Conservation (phyloP, 352 stramenopile genomes). For the Phytophthora fragariaefolia region DNA sequence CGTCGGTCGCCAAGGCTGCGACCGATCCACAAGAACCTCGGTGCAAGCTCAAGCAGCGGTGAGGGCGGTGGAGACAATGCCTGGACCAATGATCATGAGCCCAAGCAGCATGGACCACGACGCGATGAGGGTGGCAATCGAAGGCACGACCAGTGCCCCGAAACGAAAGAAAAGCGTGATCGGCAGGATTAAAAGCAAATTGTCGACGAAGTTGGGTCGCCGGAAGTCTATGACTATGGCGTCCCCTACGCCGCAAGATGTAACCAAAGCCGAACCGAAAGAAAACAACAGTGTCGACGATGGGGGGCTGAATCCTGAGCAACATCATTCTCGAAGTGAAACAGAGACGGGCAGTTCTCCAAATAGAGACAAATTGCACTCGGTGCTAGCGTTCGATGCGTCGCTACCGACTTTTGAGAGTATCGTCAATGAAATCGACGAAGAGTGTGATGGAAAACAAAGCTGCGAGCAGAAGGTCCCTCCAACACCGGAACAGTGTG, state of each 20-base stretch:
- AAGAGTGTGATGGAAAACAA: conserved; percentile 5
- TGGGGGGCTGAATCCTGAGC: neutral
- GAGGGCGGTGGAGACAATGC: conserved; percentile 18
- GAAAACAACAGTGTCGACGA: conserved; percentile 20
- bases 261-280: conserved; percentile 27
- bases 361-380: conserved; percentile 5
- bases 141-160: neutral
- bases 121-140: conserved; percentile 3
- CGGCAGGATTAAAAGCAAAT: conserved; percentile 72
- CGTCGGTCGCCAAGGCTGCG: conserved; percentile 6
- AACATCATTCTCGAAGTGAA: conserved; percentile 2
- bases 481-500: conserved; percentile 10
- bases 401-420: neutral
- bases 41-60: neutral
- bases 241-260: conserved; percentile 45
- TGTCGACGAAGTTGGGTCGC: conserved; percentile 55
- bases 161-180: conserved; percentile 75
- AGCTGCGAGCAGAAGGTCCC: conserved; percentile 8
- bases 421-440: neutral
- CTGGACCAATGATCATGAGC: conserved; percentile 42
- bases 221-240: conserved; percentile 40
- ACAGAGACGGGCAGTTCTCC: neutral
- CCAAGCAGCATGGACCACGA: conserved; percentile 17
- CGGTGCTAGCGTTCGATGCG: conserved; percentile 25
- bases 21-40: neutral